Percentiles rank a stretch among this genome's conserved stretches.
Conservation (phyloP, 108 stramenopile genomes). For the Fragilaria radians region DNA sequence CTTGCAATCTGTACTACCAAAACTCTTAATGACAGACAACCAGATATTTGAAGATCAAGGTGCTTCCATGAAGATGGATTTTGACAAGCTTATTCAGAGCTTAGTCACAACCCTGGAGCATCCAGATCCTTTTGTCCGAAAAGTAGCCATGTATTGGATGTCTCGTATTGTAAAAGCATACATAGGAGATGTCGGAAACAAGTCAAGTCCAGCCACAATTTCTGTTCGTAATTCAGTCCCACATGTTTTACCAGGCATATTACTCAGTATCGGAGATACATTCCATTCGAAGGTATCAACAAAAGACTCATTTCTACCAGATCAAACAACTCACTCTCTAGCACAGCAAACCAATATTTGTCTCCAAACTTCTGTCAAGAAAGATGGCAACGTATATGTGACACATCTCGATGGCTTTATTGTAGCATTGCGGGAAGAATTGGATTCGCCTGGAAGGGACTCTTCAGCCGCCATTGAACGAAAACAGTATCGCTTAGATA, state of each 20-base stretch:
- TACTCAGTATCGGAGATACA: conserved; percentile 65
- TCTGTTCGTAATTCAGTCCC: conserved; percentile 77
- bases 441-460: conserved; percentile 77
- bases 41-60: conserved; percentile 63
- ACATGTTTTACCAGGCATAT: conserved; percentile 78
- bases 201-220: conserved; percentile 37
- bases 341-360: conserved; percentile 77
- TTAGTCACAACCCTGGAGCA: conserved; percentile 84
- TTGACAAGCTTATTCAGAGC: conserved; percentile 81
- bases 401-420: conserved; percentile 82
- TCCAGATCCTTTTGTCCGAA: conserved; percentile 86
- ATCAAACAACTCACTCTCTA: conserved; percentile 75
- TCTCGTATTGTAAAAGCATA: conserved; percentile 80
- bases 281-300: conserved; percentile 29
- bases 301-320: conserved; percentile 73
- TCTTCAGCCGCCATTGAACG: conserved; percentile 64
- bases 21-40: conserved; percentile 57
- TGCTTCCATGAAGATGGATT: conserved; percentile 51
- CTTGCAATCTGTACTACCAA: conserved; percentile 77
- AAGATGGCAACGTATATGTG: conserved; percentile 69
- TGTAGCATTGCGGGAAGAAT: conserved; percentile 72
- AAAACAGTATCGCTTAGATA: conserved; percentile 76
- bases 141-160: conserved; percentile 91
- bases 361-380: conserved; percentile 68
- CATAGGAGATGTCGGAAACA: conserved; percentile 33